These are phyloP conservation scores for Chalaropsis thielavioides DNA, from an alignment of 2,329 filamentous ascomycete species.

Conservation along the genomic window DNA sequence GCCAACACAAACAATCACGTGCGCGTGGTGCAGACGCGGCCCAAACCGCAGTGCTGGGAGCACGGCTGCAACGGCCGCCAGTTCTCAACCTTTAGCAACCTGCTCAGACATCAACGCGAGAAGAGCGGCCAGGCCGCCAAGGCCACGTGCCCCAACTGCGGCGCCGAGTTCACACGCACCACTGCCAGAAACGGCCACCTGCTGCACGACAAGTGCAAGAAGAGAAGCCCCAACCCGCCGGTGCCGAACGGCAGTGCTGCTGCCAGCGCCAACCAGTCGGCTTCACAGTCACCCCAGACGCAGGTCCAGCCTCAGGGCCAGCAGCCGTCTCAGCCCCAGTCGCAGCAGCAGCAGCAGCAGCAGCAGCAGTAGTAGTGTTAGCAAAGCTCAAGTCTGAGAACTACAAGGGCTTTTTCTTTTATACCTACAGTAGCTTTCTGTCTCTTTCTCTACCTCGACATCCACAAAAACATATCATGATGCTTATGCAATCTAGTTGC, in stretches of 20 bases:
- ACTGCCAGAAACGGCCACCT: conserved; percentile 75
- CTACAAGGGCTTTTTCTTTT: not conserved
- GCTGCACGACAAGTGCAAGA: conserved; percentile 84
- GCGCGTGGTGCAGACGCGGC: conserved; percentile 58
- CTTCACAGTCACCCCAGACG: not conserved
- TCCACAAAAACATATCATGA: not conserved
- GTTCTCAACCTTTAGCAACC: conserved; percentile 93
- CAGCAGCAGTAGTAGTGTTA: conserved; percentile 2
- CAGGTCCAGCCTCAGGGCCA: not conserved
- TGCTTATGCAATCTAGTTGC: conserved; percentile 1
- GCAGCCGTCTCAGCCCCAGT: not conserved
- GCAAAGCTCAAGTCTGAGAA: not conserved
- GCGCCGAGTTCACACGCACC: conserved; percentile 84
- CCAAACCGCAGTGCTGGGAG: conserved; percentile 95
- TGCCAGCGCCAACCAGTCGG: conserved; percentile 1
- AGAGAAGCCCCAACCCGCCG: conserved; percentile 22
- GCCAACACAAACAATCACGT: conserved; percentile 32
- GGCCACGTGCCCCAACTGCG: conserved; percentile 78
- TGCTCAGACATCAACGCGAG: conserved; percentile 81
- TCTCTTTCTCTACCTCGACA: not conserved
- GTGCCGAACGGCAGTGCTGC: conserved; percentile 5
- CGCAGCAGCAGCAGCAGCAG: not conserved
- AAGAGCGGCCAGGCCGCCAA: conserved; percentile 86
- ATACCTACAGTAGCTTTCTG: not conserved
- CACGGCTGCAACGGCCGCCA: conserved; percentile 92